phyloP scores from a whole-genome alignment of 345 rosid genomes.

The Camelina neglecta region DNA sequence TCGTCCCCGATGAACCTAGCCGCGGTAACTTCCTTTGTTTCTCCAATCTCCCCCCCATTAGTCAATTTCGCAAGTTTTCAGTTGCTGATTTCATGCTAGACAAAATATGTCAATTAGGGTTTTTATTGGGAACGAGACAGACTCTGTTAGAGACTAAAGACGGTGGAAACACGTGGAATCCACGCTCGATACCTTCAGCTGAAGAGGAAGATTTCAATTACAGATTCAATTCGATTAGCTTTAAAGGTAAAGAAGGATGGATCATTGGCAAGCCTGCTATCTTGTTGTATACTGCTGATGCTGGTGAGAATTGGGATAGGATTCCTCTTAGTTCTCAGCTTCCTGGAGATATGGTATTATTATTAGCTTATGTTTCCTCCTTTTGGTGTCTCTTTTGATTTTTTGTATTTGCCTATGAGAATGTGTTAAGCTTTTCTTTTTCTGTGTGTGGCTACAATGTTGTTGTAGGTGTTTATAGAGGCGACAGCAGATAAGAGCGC shows the following conservation, averaged over 20 bases:
- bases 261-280: conserved; percentile 93
- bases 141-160: conserved; percentile 90
- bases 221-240: conserved; percentile 87
- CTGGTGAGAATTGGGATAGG: conserved; percentile 83
- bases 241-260: conserved; percentile 94
- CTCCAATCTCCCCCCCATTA: neutral
- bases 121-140: conserved; percentile 86
- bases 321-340: conserved; percentile 91
- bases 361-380: neutral
- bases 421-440: neutral
- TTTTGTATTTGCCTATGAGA: neutral
- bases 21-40: conserved; percentile 52
- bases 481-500: conserved; percentile 94
- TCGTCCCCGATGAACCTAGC: conserved; percentile 74
- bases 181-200: conserved; percentile 85
- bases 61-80: neutral
- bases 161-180: conserved; percentile 77
- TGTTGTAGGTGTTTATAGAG: conserved; percentile 85
- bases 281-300: conserved; percentile 78
- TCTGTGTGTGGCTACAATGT: neutral
- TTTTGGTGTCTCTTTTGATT: neutral
- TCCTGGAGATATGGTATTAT: conserved; percentile 85
- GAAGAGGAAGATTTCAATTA: conserved; percentile 98
- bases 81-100: neutral
- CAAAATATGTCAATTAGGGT: conserved; percentile 49